Evolutionary conservation across 768 basidiomycete genomes (phyloP), one percentile per base, ranked within the genome.

Genomic region (Termitomyces sp.): DNA sequence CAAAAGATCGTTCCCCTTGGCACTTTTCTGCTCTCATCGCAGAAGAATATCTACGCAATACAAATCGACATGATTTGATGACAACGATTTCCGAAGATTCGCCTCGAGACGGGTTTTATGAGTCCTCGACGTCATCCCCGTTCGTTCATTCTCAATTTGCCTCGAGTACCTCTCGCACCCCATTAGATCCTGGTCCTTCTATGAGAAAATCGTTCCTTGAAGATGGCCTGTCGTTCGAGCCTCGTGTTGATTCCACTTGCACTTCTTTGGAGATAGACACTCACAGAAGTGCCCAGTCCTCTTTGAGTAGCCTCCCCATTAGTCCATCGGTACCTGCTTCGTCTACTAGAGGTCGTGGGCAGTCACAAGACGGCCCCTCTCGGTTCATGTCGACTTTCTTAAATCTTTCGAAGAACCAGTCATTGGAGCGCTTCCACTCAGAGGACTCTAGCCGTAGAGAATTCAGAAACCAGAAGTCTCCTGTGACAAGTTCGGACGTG

Each of bases 1-100:
- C 62, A 37, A 58, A 61, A 28, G 60, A 55, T 46, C 76, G 80
- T 42, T 75, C 78, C 41, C 78, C 77, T 3, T 85, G 86, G 84
- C 75, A 84, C 65, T 64, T 90, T 48, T 83, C 88, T 9, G 88
- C 89, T 3, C 71, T 86, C 51, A 79, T 87, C 12, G 74, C 86
- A 59, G 86, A 90, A 67, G 83, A 89, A 66, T 89, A 82, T 63
- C 56, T 78, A 21, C 79, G 76, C 60, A 71, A 75, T 5, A 77
- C 75, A 53, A 54, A 62, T 8, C 66, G 63, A 9, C 66, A 65
- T 2, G 74, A 71, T 41, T 59, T 62, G 7, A 77, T 78, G 73
- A 67, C 71, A 43, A 73, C 78, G 14, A 78, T 81, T 52, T 75
- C 78, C 5, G 79, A 82, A 61, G 70, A 77, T 60, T 63, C 58